Conservation (phyloP, 2,329 filamentous ascomycete genomes). For the Leptoxyphium fumago region DNA sequence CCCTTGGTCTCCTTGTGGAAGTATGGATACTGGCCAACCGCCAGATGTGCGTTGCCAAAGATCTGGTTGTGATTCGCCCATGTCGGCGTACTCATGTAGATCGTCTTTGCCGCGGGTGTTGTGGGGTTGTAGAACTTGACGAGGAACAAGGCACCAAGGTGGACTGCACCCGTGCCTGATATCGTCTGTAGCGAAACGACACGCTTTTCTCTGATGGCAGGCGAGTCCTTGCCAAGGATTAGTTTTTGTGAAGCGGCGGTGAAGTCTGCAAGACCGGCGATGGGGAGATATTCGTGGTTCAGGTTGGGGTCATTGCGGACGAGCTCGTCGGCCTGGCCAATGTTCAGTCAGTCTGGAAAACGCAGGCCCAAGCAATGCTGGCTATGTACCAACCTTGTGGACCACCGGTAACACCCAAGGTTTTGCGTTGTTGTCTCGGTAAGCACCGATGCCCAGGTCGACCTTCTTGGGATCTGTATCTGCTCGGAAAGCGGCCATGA, state of each 20-base stretch:
- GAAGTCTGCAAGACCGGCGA: slow-evolving; percentile 74
- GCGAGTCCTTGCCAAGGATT: slow-evolving; percentile 64
- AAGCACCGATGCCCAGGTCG: slow-evolving; percentile 88
- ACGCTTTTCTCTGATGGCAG: slow-evolving; percentile 72
- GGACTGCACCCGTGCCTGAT: slow-evolving; percentile 89
- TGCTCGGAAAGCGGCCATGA: slow-evolving; percentile 75
- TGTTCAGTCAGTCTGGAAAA: no score
- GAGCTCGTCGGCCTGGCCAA: slow-evolving; percentile 66
- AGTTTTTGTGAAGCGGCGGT: slow-evolving; percentile 83
- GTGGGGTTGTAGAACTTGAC: slow-evolving; percentile 64
- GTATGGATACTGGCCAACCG: slow-evolving; percentile 78
- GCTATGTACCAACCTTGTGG: slow-evolving; percentile 56
- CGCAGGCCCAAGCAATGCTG: neutral
- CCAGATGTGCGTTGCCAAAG: slow-evolving; percentile 76
- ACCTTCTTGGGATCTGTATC: slow-evolving; percentile 70
- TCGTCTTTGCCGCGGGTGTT: slow-evolving; percentile 46
- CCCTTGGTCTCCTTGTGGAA: slow-evolving; percentile 80
- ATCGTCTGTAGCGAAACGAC: slow-evolving; percentile 79
- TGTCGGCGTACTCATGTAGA: slow-evolving; percentile 89
- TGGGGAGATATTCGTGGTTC: slow-evolving; percentile 97
- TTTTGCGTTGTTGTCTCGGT: slow-evolving; percentile 88
- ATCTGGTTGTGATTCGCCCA: slow-evolving; percentile 99
- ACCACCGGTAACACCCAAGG: slow-evolving; percentile 95
- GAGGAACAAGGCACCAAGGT: slow-evolving; percentile 87
- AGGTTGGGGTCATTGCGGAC: slow-evolving; percentile 76